Evolutionary conservation across 139 green algal genomes (phyloP).

Genomic region (Volvox reticuliferus): DNA sequence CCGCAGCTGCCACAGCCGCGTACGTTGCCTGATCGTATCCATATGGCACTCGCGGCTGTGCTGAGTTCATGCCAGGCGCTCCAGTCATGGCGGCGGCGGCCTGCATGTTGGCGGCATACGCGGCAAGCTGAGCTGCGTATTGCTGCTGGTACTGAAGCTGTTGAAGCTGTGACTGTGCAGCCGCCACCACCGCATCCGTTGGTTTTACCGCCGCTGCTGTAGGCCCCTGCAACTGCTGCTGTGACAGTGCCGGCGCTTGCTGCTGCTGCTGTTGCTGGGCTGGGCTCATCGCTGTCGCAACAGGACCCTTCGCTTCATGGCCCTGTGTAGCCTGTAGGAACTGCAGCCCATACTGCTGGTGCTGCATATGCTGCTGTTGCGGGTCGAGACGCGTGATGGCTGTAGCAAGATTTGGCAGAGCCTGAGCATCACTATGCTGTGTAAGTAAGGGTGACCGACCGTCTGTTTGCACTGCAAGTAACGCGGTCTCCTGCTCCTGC

Average conservation of each 20-base stretch:
- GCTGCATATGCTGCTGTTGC: not conserved
- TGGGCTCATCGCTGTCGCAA: not conserved
- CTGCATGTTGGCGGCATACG: not conserved
- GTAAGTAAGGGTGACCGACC: too few species aligned
- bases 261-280: not conserved
- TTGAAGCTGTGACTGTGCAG: not conserved
- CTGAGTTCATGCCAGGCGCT: not conserved
- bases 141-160: constrained; percentile 9
- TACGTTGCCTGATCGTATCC: constrained; percentile 24
- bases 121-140: not conserved
- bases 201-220: not conserved
- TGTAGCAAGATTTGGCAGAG: not conserved
- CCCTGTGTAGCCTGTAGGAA: constrained; percentile 5
- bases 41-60: constrained; percentile 10
- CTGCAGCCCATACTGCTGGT: constrained; percentile 32
- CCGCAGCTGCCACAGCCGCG: constrained; percentile 18
- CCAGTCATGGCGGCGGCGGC: not conserved
- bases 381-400: not conserved
- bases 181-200: not conserved
- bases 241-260: not conserved
- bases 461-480: too few species aligned
- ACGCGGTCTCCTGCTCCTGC: not conserved
- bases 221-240: constrained; percentile 20
- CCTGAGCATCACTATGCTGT: too few species aligned
- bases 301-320: too few species aligned